Evolutionary conservation across 768 basidiomycete species (phyloP).

Genomic region (Gautieria morchelliformis): DNA sequence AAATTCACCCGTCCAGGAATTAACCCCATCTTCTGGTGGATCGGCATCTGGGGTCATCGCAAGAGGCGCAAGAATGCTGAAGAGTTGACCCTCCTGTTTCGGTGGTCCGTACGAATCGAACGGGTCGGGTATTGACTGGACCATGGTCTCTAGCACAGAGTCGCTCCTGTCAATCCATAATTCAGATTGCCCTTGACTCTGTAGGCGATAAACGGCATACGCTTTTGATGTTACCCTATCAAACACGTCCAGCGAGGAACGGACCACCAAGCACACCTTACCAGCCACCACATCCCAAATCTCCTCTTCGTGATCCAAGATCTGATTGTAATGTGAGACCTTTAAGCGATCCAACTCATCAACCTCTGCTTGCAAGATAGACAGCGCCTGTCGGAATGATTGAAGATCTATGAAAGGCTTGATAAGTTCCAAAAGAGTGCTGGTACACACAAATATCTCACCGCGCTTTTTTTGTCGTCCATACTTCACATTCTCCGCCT

Average conservation of each 20-base stretch:
- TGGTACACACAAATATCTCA: conserved; percentile 28
- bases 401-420: conserved; percentile 58
- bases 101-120: conserved; percentile 89
- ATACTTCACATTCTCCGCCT: conserved; percentile 69
- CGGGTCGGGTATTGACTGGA: conserved; percentile 84
- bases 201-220: conserved; percentile 34
- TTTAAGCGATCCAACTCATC: conserved; percentile 87
- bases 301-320: conserved; percentile 87
- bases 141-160: conserved; percentile 82
- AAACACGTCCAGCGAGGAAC: conserved; percentile 87
- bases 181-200: neutral
- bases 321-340: conserved; percentile 69
- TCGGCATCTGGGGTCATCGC: conserved; percentile 34
- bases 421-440: neutral
- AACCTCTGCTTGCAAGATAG: conserved; percentile 77
- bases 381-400: conserved; percentile 74
- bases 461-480: conserved; percentile 65
- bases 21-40: neutral
- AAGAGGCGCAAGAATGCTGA: conserved; percentile 83
- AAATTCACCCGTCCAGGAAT: neutral
- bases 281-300: conserved; percentile 89
- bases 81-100: conserved; percentile 83
- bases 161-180: conserved; percentile 41
- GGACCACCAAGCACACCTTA: conserved; percentile 72
- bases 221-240: conserved; percentile 81